Evolutionary conservation across 2,329 filamentous ascomycete species (phyloP), one percentile per base, ranked within the genome.

Genomic region (Metarhizium brunneum): DNA sequence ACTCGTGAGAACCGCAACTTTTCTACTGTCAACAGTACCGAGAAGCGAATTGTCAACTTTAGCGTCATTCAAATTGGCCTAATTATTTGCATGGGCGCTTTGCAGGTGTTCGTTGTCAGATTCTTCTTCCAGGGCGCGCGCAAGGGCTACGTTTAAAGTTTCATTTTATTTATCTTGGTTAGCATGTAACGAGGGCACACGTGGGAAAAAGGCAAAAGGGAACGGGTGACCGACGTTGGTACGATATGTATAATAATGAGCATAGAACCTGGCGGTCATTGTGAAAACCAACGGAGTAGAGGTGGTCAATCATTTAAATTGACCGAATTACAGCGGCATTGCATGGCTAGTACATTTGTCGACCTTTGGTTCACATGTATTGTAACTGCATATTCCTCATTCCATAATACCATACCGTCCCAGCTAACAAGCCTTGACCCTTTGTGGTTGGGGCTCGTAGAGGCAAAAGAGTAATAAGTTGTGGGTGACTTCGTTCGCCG

Each of bases 1-100:
- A 99, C 94, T 2, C 86, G 94, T 62, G 94, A 99, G 80, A 99
- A 99, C 81, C 84, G 94, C 59, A 99, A 99, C 76, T 97, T 99
- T 76, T 95, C 90, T 76, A 99, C 94, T 10, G 94, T 99, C 65
- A 83, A 90, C 71, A 96, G 92, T 76, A 99, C 94, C 45, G 94
- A 99, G 79, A 84, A 84, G 70, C 82, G 94, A 60, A 99, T 99
- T 66, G 91, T 96, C 77, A 97, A 96, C 75, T 96, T 99, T 73
- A 95, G 90, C 70, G 78, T 99, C 68, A 87, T 97, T 64, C 94
- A 99, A 78, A 88, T 89, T 62, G 80, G 83, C 60, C 85, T 99
- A 77, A 95, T 99, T 77, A 78, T 96, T 60, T 88, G 86, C 58
- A 99, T 99, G 95, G 94, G 92, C 48, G 92, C 84, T 50, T 74